Conservation (phyloP, 331 rosid genomes). For the Quercus tomentella region DNA sequence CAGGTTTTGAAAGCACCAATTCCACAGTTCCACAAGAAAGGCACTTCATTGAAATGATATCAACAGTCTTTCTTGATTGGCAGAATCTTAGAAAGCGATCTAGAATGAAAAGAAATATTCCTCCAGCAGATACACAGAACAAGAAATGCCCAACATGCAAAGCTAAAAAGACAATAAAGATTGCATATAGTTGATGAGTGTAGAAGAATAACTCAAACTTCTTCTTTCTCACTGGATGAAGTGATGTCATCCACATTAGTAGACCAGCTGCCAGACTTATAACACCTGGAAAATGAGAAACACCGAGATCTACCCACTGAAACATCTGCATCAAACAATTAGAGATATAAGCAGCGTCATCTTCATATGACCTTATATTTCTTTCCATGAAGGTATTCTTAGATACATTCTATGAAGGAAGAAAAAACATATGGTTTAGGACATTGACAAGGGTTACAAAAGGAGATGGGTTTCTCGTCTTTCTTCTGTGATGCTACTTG, state of each 20-base stretch:
- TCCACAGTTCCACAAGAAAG: slow-evolving; percentile 90
- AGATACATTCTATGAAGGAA: background rate
- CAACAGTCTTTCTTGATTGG: slow-evolving; percentile 71
- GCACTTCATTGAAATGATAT: slow-evolving; percentile 65
- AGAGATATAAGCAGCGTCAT: background rate
- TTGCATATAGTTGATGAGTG: slow-evolving; percentile 80
- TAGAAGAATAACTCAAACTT: slow-evolving; percentile 91
- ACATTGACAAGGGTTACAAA: background rate
- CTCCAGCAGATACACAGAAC: slow-evolving; percentile 73
- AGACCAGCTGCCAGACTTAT: slow-evolving; percentile 78
- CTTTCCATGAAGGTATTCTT: background rate
- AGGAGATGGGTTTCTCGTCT: background rate
- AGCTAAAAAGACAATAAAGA: slow-evolving; percentile 70
- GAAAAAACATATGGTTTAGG: background rate
- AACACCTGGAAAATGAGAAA: slow-evolving; percentile 73
- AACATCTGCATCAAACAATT: slow-evolving; percentile 41
- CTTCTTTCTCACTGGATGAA: slow-evolving; percentile 64
- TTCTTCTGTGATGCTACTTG: background rate
- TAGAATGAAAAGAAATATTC: slow-evolving; percentile 69
- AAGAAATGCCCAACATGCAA: slow-evolving; percentile 86
- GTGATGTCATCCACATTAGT: slow-evolving; percentile 89
- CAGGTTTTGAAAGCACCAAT: slow-evolving; percentile 75
- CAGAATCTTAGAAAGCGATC: slow-evolving; percentile 92
- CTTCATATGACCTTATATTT: background rate
- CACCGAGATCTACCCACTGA: slow-evolving; percentile 63